These are phyloP conservation scores for Candida sanyaensis DNA, from an alignment of 1,139 yeast species.

Conservation along the genomic window DNA sequence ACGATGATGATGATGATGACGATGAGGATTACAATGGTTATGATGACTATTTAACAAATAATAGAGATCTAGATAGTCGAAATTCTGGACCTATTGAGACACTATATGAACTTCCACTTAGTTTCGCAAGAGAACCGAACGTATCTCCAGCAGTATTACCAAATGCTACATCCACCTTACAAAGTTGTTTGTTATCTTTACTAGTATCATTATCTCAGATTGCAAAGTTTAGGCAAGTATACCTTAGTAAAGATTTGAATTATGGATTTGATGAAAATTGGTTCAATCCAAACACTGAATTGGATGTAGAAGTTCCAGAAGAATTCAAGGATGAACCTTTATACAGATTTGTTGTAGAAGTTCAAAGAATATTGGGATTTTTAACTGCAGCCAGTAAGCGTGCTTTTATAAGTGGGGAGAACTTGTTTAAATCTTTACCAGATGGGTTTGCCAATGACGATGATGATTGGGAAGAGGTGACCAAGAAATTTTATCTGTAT, in stretches of 20 bases:
- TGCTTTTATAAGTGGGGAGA: slow-evolving; percentile 24
- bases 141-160: slow-evolving; percentile 16
- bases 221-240: slow-evolving; percentile 19
- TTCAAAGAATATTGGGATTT: slow-evolving; percentile 26
- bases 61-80: slow-evolving; percentile 1
- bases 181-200: slow-evolving; percentile 29
- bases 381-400: slow-evolving; percentile 21
- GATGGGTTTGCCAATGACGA: slow-evolving; percentile 21
- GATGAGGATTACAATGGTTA: neutral
- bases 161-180: slow-evolving; percentile 11
- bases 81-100: neutral
- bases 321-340: slow-evolving; percentile 7
- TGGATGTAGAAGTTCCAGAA: slow-evolving; percentile 11
- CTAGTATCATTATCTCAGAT: slow-evolving; percentile 27
- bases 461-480: slow-evolving; percentile 34
- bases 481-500: slow-evolving; percentile 25
- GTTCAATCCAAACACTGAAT: slow-evolving; percentile 15
- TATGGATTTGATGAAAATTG: slow-evolving; percentile 19
- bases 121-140: slow-evolving; percentile 6
- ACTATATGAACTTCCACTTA: slow-evolving; percentile 7
- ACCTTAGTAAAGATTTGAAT: slow-evolving; percentile 15
- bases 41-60: neutral
- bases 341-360: slow-evolving; percentile 19
- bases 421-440: slow-evolving; percentile 24
- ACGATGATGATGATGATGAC: slow-evolving; percentile 6